Evolutionary conservation across 2,329 filamentous ascomycete species (phyloP).

Genomic region (Rhynchosporium secalis): DNA sequence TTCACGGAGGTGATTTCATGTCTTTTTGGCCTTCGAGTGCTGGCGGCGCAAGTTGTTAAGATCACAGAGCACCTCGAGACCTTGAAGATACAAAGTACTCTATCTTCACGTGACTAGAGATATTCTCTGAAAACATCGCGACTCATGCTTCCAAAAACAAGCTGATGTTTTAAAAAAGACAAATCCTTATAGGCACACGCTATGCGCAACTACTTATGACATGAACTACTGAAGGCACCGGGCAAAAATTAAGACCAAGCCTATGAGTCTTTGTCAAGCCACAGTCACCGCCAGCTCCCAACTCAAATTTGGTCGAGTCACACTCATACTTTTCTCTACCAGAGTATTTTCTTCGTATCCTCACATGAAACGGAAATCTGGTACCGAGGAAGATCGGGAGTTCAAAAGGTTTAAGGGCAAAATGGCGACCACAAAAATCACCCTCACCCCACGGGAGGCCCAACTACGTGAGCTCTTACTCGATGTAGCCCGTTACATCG

Average conservation of each 20-base stretch:
- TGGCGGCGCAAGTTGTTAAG: conserved; percentile 22
- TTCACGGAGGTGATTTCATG: not conserved
- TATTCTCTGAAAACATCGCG: conserved; percentile 1
- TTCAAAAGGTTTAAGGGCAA: conserved; percentile 27
- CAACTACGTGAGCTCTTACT: conserved; percentile 75
- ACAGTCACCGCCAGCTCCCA: conserved; percentile 10
- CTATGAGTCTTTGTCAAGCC: conserved; percentile 23
- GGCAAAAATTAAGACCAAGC: conserved; percentile 14
- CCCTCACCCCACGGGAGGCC: conserved; percentile 68
- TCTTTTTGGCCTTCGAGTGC: conserved; percentile 12
- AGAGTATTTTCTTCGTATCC: conserved; percentile 26
- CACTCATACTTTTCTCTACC: conserved; percentile 23
- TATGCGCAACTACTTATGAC: not conserved
- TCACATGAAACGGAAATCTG: conserved; percentile 38
- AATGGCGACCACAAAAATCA: conserved; percentile 42
- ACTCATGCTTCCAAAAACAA: too few species aligned
- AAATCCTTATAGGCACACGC: not conserved
- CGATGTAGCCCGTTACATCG: conserved; percentile 74
- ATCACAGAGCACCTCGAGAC: conserved; percentile 11
- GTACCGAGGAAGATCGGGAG: conserved; percentile 33
- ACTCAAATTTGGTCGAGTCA: conserved; percentile 27
- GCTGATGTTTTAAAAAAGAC: too few species aligned
- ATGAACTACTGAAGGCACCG: not conserved
- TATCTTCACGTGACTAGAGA: conserved; percentile 23
- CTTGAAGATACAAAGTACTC: conserved; percentile 6